Base-by-base conservation (phyloP, 2,329 filamentous ascomycete species). In the Trichoderma breve region DNA sequence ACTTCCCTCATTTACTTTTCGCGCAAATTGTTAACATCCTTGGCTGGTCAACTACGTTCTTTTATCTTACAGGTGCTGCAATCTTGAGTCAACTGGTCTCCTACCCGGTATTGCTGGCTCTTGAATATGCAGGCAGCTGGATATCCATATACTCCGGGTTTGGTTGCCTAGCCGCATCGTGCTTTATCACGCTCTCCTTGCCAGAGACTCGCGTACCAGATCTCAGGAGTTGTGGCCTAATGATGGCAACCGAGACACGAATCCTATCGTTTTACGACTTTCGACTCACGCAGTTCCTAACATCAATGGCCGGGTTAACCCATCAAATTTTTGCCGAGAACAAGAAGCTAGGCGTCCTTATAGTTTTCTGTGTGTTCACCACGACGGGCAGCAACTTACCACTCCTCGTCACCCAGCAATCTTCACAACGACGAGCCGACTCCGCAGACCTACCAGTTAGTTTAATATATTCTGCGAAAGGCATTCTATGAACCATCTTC, bases 121-220 rank as follows among this genome's bases (percentile, higher is more conserved):
- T 67, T 58, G 11, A 7, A 32, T 67, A 32, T 4, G 32, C 32
- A 32, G 51, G 51, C 51, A 67, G 64, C 47, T 67, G 64, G 64
- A 58, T 67, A 32, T 67, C 64, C 6, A 58, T 67, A 67, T 67
- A 39, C 34, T 24, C 51, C 64, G 64, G 64, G 51, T 67, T 67
- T 43, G 53, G 11, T 30, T 67, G 64, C 9, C 64, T 67, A 30
- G 24, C 11, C 15, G 64, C 51, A 15, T 67, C 64, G 34, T 67
- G 30, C 34, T 67, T 18, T 24, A 58, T 67, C 34, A 11, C 64
- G 64, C 64, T 67, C 51, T 58, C 64, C 32, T 24, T 67, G 53
- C 51, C 51, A 43, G 64, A 67, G 32, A 67, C 64, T 30, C 32
- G 11, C 51, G 24, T 30, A 58, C 34, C 64, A 21, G 32, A 32